Conservation (phyloP, 345 rosid genomes). For the Alliaria petiolata region DNA sequence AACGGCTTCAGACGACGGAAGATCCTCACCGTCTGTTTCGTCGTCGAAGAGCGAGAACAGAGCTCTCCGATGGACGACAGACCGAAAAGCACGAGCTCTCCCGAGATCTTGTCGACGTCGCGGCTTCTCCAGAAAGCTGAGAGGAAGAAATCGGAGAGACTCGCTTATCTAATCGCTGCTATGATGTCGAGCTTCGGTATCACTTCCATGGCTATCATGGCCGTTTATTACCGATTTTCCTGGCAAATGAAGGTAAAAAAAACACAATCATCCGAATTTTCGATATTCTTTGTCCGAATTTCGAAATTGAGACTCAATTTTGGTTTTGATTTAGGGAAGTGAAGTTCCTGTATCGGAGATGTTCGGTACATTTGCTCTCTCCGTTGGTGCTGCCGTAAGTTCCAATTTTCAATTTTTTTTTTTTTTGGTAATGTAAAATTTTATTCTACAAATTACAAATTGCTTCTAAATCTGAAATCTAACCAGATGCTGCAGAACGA, state of each 20-base stretch:
- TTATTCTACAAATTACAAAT: no score
- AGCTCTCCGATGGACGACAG: slow-evolving; percentile 11
- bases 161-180: slow-evolving; percentile 73
- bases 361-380: slow-evolving; percentile 85
- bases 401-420: not conserved
- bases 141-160: slow-evolving; percentile 74
- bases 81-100: not conserved
- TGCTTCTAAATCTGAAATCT: no score
- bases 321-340: slow-evolving; percentile 44
- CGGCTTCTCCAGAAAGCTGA: slow-evolving; percentile 40
- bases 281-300: not conserved
- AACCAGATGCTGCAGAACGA: no score
- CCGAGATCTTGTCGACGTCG: slow-evolving; percentile 24
- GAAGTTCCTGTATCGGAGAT: slow-evolving; percentile 66
- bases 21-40: slow-evolving; percentile 4
- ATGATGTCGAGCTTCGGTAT: slow-evolving; percentile 79
- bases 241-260: slow-evolving; percentile 99
- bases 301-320: not conserved
- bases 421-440: no score
- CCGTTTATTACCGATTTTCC: slow-evolving; percentile 78
- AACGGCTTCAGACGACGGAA: not conserved
- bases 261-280: no score
- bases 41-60: not conserved
- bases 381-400: slow-evolving; percentile 92
- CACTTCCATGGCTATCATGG: slow-evolving; percentile 72